phyloP scores from a whole-genome alignment of 257 asterid species.

The Fraxinus quadrangulata region DNA sequence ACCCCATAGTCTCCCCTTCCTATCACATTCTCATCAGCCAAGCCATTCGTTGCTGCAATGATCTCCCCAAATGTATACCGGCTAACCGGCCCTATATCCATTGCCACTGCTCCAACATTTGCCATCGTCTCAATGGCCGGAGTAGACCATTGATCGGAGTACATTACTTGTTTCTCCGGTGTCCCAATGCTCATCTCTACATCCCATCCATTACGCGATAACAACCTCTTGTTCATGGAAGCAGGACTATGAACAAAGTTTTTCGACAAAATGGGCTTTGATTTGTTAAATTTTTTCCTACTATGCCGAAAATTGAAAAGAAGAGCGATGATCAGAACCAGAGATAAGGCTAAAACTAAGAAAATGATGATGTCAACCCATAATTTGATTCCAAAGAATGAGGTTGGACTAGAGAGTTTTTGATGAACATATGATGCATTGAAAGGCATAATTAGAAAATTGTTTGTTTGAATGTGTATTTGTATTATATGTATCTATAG shows the following conservation, averaged over 20 bases:
- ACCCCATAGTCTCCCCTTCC: slow-evolving; percentile 54
- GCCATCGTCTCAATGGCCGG: background rate
- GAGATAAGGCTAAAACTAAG: slow-evolving; percentile 17
- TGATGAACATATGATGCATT: slow-evolving; percentile 24
- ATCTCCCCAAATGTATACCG: slow-evolving; percentile 40
- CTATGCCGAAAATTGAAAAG: slow-evolving; percentile 20
- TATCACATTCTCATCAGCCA: slow-evolving; percentile 38
- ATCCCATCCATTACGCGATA: slow-evolving; percentile 39
- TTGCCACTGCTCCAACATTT: background rate
- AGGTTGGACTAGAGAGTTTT: slow-evolving; percentile 36
- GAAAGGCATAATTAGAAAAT: slow-evolving; percentile 24
- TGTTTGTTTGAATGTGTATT: background rate
- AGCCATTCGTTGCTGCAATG: slow-evolving; percentile 46
- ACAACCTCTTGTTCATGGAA: slow-evolving; percentile 39
- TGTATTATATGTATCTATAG: background rate
- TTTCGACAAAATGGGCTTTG: background rate
- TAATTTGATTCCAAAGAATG: slow-evolving; percentile 43
- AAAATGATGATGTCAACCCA: slow-evolving; percentile 39
- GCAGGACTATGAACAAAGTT: background rate
- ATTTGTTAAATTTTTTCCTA: background rate
- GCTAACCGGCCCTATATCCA: slow-evolving; percentile 12
- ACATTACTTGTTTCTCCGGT: slow-evolving; percentile 34
- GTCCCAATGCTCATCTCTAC: slow-evolving; percentile 31
- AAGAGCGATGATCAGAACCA: slow-evolving; percentile 24
- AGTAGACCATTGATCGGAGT: slow-evolving; percentile 15